Conservation (phyloP, 768 basidiomycete species). For the Sporobolomyces pararoseus region DNA sequence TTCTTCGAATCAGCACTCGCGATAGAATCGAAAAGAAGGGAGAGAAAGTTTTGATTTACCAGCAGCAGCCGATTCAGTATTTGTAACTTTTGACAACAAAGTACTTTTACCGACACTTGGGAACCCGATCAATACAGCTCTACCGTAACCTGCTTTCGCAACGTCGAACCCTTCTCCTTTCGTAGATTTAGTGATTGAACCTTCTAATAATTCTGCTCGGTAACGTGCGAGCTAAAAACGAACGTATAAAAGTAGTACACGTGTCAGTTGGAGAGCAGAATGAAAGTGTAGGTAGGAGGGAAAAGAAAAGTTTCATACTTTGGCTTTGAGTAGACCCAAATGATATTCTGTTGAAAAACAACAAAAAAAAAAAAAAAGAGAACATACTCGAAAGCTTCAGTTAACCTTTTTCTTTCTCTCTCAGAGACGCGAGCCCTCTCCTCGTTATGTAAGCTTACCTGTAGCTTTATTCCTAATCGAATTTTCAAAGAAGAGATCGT, state of each 20-base stretch:
- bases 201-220: conserved; percentile 86
- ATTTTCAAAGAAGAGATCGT: too few relatives aligned
- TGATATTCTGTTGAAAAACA: conserved; percentile 21
- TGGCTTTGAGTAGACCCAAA: conserved; percentile 70
- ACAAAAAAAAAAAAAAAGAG: too few relatives aligned
- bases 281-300: conserved; percentile 45
- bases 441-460: too few relatives aligned
- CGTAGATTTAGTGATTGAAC: conserved; percentile 84
- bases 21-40: too few relatives aligned
- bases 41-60: conserved; percentile 49
- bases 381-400: too few relatives aligned
- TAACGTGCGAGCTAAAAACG: conserved; percentile 56
- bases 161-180: conserved; percentile 44
- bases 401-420: too few relatives aligned
- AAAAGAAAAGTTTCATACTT: conserved; percentile 56
- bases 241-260: background rate
- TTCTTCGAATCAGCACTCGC: too few relatives aligned
- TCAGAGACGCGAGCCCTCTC: too few relatives aligned
- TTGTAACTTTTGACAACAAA: conserved; percentile 81
- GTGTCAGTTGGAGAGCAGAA: background rate
- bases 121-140: conserved; percentile 77
- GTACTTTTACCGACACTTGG: conserved; percentile 96
- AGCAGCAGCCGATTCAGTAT: conserved; percentile 82
- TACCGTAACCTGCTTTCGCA: conserved; percentile 40
- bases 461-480: conserved; percentile 78